phyloP scores from a whole-genome alignment of 2,329 filamentous ascomycete genomes.

The Dryadomyces sulphureus region DNA sequence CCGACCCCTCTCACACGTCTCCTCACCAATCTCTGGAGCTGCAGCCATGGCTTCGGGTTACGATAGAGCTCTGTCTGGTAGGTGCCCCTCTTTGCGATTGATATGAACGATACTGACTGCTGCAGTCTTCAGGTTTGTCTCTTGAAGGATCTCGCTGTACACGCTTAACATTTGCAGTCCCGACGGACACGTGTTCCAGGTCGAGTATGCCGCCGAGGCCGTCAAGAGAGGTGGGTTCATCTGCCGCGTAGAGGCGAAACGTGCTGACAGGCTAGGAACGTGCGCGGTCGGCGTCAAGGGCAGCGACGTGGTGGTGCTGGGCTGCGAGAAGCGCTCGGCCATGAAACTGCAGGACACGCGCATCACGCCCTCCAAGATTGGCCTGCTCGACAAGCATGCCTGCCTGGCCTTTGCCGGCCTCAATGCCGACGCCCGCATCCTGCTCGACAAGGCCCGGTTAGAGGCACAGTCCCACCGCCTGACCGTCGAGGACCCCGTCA shows the following conservation, averaged over 20 bases:
- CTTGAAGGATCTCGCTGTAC: too few species aligned
- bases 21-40: background rate
- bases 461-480: constrained; percentile 95
- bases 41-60: constrained; percentile 74
- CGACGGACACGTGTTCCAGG: constrained; percentile 98
- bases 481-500: constrained; percentile 92
- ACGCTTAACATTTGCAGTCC: constrained; percentile 53
- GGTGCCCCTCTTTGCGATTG: constrained; percentile 17
- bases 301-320: constrained; percentile 81
- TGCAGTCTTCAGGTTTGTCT: constrained; percentile 75
- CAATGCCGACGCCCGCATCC: constrained; percentile 93
- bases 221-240: constrained; percentile 92
- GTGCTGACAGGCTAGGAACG: constrained; percentile 73
- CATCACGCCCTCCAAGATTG: constrained; percentile 98
- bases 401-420: constrained; percentile 94
- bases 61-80: constrained; percentile 97
- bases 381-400: constrained; percentile 80
- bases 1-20: background rate
- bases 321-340: constrained; percentile 95
- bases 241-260: too few species aligned
- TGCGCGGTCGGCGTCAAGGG: constrained; percentile 98
- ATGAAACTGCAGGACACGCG: constrained; percentile 99
- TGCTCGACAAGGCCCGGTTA: constrained; percentile 94
- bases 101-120: constrained; percentile 25
- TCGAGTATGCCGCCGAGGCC: constrained; percentile 97